Evolutionary conservation across 768 basidiomycete species (phyloP).

Genomic region (Paxillus ammoniavirescens): DNA sequence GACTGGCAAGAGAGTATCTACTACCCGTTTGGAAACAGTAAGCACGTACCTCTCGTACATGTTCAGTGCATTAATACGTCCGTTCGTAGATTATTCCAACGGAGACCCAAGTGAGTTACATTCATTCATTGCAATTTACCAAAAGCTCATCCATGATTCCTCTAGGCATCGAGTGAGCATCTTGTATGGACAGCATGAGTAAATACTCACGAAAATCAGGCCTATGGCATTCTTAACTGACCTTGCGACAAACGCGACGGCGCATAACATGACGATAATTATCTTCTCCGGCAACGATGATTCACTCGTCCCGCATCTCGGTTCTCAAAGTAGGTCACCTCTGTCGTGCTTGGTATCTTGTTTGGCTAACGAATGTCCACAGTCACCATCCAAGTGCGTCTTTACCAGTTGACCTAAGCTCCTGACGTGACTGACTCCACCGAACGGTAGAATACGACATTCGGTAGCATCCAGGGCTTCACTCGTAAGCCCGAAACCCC

Average conservation of each 20-base stretch:
- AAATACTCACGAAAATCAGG: conserved; percentile 31
- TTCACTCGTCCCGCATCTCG: conserved; percentile 58
- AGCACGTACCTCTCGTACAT: conserved; percentile 3
- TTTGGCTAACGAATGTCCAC: conserved; percentile 10
- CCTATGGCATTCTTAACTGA: conserved; percentile 64
- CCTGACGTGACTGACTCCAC: neutral
- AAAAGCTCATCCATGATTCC: neutral
- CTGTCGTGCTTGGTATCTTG: neutral
- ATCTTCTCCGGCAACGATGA: conserved; percentile 73
- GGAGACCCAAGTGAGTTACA: conserved; percentile 33
- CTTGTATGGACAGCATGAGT: neutral
- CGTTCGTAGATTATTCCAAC: conserved; percentile 15
- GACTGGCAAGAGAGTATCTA: conserved; percentile 37
- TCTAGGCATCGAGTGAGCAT: conserved; percentile 34
- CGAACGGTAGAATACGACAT: conserved; percentile 63
- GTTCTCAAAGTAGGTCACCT: conserved; percentile 52
- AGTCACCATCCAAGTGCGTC: conserved; percentile 56
- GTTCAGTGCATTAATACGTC: neutral
- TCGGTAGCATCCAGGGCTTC: conserved; percentile 76
- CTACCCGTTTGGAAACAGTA: conserved; percentile 37
- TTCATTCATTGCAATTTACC: neutral
- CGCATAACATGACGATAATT: conserved; percentile 49
- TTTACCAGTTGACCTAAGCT: neutral
- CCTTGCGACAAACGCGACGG: conserved; percentile 63
- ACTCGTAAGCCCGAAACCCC: conserved; percentile 64